Base-by-base conservation (phyloP, 2,329 filamentous ascomycete species). In the Sarocladiaceae sp. region DNA sequence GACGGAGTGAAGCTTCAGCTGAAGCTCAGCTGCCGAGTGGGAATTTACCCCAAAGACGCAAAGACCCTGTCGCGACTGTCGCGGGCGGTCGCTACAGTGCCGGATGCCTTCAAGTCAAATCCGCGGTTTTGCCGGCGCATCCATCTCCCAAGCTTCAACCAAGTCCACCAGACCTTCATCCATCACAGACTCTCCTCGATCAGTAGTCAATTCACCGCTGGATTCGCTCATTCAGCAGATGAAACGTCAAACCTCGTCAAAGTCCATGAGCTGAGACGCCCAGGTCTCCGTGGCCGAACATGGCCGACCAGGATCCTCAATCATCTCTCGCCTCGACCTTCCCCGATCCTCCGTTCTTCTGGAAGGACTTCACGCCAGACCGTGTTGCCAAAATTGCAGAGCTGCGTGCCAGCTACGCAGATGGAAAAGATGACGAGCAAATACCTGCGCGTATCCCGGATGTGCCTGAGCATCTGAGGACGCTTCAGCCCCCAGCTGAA, bases 321-420 rank as follows among this genome's bases (percentile, higher is more conserved):
- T 61, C 64, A 27, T 67, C 70, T 37, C 63, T 75, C 54, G 73
- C 80, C 20, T 80, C 84, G 19, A 80, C 83, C 32, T 95, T 89
- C 60, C 91, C 93, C 19, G 80, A 85, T 43, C 93, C 93, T 20
- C 93, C 93, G 20, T 82, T 84, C 1, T 95, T 96, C 67, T 97
- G 87, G 82, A 83, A 84, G 53, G 76, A 86, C 61, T 97, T 97
- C 65, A 95, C 88, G 0, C 63, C 80, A 3, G 79, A 84, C 21
- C 94, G 91, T 58, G 57, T 87, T 43, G 66, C 77, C 12, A 79
- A 78, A 3, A 64, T 76, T 45, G 62, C 67, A 5, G 61, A 66
- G 18, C 53, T 77, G 12, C 69, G 66, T 42, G 60, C 61, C 35
- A 54, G 65, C 1, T 60, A 68, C 46, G 58, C 64, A 23, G 60